Conservation (phyloP, 1,139 yeast species). For the Candida tetrigidarum region DNA sequence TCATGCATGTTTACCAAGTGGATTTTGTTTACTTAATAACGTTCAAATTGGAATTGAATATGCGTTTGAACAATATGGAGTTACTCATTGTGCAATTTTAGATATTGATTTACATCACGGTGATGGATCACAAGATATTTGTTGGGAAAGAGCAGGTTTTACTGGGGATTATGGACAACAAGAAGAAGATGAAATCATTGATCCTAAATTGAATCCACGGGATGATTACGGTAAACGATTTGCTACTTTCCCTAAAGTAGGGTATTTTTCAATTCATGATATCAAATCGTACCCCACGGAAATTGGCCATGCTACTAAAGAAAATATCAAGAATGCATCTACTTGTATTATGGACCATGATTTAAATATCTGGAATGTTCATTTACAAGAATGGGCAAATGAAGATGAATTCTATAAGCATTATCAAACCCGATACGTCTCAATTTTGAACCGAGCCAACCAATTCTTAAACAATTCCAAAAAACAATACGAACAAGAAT, state of each 20-base stretch:
- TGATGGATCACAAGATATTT: conserved; percentile 89
- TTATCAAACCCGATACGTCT: conserved; percentile 65
- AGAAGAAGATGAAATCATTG: conserved; percentile 42
- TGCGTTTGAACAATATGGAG: conserved; percentile 64
- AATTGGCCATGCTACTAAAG: conserved; percentile 73
- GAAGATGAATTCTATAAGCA: conserved; percentile 68
- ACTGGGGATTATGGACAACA: conserved; percentile 54
- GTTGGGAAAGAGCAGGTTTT: conserved; percentile 80
- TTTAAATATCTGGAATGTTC: conserved; percentile 84
- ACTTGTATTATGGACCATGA: conserved; percentile 83
- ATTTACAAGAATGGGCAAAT: conserved; percentile 65
- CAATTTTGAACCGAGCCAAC: conserved; percentile 67
- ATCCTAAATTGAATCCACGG: conserved; percentile 36
- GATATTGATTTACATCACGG: conserved; percentile 92
- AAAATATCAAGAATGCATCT: conserved; percentile 75
- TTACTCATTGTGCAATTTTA: conserved; percentile 81
- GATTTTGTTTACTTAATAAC: conserved; percentile 84
- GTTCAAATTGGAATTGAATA: conserved; percentile 85
- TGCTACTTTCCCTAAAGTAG: conserved; percentile 67
- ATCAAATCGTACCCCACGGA: conserved; percentile 89
- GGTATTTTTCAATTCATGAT: conserved; percentile 85
- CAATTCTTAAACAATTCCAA: conserved; percentile 62
- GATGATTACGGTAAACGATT: conserved; percentile 59
- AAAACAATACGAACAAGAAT: conserved; percentile 44
- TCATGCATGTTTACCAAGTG: conserved; percentile 84